phyloP scores from a whole-genome alignment of 2,329 filamentous ascomycete genomes.

The Botrytis deweyae region DNA sequence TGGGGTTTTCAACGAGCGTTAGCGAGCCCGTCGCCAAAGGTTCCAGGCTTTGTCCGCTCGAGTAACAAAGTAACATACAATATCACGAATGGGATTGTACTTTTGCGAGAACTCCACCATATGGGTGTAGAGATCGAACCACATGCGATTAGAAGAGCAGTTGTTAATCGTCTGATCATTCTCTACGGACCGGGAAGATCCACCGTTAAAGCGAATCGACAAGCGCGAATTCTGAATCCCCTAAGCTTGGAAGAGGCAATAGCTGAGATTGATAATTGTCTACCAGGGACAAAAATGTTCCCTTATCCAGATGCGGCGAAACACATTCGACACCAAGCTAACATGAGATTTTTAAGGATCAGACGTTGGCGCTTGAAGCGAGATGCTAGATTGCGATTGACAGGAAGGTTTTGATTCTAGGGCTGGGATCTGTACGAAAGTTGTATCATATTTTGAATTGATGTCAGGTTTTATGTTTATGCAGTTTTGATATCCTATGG shows the following conservation, averaged over 20 bases:
- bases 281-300: conserved; percentile 25
- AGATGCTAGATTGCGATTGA: conserved; percentile 3
- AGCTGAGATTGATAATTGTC: conserved; percentile 29
- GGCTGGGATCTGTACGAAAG: neutral
- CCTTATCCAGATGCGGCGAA: conserved; percentile 4
- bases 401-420: neutral
- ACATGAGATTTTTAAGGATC: conserved; percentile 2
- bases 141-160: conserved; percentile 25
- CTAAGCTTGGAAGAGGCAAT: conserved; percentile 26
- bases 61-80: neutral
- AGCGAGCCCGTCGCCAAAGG: neutral
- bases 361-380: conserved; percentile 3
- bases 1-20: conserved; percentile 48
- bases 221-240: conserved; percentile 20
- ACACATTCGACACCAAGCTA: conserved; percentile 6
- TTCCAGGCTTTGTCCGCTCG: neutral
- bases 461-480: neutral
- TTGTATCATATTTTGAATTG: neutral
- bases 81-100: conserved; percentile 33
- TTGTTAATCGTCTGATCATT: conserved; percentile 34
- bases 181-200: conserved; percentile 35
- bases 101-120: conserved; percentile 33
- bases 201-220: conserved; percentile 27
- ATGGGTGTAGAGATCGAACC: conserved; percentile 29
- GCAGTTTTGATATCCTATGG: neutral